Evolutionary conservation across 176 grass and related monocot genomes (phyloP), one percentile per base, ranked within the genome.

Genomic region (Rhynchospora tenuis): DNA sequence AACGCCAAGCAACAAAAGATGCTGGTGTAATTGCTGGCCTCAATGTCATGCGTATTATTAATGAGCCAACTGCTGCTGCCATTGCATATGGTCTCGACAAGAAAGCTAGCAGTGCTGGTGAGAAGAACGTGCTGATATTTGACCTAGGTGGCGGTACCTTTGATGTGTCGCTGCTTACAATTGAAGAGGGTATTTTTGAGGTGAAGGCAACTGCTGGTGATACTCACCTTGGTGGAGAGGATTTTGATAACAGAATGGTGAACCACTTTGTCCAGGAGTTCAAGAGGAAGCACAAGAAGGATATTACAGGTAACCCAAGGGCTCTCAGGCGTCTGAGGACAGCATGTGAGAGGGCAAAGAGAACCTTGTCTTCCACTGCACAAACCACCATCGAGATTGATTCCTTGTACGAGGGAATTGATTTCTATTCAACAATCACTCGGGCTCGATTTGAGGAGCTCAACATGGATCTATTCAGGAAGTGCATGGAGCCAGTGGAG

Each of bases 401-500:
- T 57, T 79, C 76, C 56, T 58, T 79, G 28, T 79, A n/a, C 33
- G 76, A 79, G 76, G 76, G 76, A 31, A 60, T 79, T 60, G 76
- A 79, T 79, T 79, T 79, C 54, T 79, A 79, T 26, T 79, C 76
- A 0, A 79, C 76, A 28, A 79, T 79, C 27, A 79, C 76, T 58
- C 76, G 76, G 51, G 76, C 76, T 6, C 58, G 76, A 14, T 79
- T 79, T 38, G 86, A 88, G 74, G 86, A 88, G 62, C 83, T 89
- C 19, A 89, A 89, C 87, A 89, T 89, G 87, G 87, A 89, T 56
- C 82, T 89, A 1, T 89, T 89, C 56, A 85, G 77, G 54, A 89
- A 89, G 77, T 85, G 87, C 65, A 89, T 89, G 87, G 87, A 89
- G 81, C 86, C 86, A 0, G 86, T 88, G 17, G 86, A 88, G 86